These are phyloP conservation scores for Carex cristatella DNA, from an alignment of 176 grass and related monocot species.

Conservation along the genomic window DNA sequence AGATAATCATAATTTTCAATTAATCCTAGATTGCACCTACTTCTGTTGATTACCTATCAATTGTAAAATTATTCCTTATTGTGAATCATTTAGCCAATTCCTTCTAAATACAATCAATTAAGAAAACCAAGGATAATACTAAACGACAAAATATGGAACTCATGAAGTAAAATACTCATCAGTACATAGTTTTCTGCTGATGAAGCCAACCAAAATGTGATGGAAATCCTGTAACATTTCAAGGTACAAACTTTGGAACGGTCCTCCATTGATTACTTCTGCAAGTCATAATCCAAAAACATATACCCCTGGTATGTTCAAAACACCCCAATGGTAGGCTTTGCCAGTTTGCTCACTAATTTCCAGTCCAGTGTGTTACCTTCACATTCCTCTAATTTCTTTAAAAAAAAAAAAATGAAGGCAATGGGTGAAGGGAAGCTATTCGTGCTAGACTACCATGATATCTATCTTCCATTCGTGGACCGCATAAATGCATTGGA, in stretches of 20 bases:
- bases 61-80: background rate
- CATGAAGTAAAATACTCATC: background rate
- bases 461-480: conserved; percentile 81
- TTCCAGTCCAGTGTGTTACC: background rate
- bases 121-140: background rate
- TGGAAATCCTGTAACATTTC: background rate
- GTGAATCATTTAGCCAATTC: background rate
- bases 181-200: background rate
- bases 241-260: background rate
- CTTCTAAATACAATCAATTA: background rate
- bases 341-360: background rate
- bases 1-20: background rate
- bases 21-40: background rate
- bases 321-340: background rate
- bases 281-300: background rate
- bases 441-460: conserved; percentile 76
- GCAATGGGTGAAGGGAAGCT: conserved; percentile 73
- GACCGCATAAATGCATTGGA: conserved; percentile 79
- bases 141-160: background rate
- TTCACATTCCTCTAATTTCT: background rate
- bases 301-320: background rate
- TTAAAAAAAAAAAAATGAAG: conserved; percentile 35
- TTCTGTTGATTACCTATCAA: background rate
- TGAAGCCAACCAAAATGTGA: background rate
- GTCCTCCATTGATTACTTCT: background rate